Base-by-base conservation (phyloP, 176 grass and related monocot genomes). In the Carex parvula region DNA sequence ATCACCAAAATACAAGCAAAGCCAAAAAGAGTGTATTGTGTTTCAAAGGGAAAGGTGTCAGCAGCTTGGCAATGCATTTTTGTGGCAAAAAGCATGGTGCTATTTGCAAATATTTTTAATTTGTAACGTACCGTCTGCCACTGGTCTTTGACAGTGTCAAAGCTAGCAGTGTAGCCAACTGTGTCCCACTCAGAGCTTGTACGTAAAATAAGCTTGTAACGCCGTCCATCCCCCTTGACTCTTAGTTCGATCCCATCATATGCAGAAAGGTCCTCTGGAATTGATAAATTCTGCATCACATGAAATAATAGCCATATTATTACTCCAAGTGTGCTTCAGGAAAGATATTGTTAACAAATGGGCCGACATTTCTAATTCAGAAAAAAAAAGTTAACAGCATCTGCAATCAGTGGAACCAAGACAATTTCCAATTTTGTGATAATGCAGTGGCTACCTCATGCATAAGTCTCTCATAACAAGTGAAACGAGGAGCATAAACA, bases 141-240 rank as follows among this genome's bases (percentile, higher is more conserved):
- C 84, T 93, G 88, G 8, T 91, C 89, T 85, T 95, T 90, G 9
- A 57, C 81, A 10, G 95, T 95, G 86, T 98, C 88, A 79, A 98
- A 95, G 83, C 89, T 90, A 73, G 89, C 92, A 78, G 78, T 98
- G 82, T 98, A 95, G 79, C 95, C 95, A 59, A 98, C 77, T 32
- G 89, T 88, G 85, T 98, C 95, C 95, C 95, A 95, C 77, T 98
- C 92, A 71, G 79, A 70, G 80, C 92, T 95, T 83, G 89, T 95
- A 52, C 91, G 87, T 79, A 98, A 82, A 80, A 95, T 98, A 85
- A 98, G 88, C 83, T 98, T 98, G 87, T 98, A 98, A 63, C 89
- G 85, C 60, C 80, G 63, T 10, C 95, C 95, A 83, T 98, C 86
- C 50, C 95, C 95, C 86, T 98, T 98, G 79, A 95, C 64, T 84